Evolutionary conservation across 2,329 filamentous ascomycete species (phyloP).

Genomic region (Pochonia chlamydosporia): DNA sequence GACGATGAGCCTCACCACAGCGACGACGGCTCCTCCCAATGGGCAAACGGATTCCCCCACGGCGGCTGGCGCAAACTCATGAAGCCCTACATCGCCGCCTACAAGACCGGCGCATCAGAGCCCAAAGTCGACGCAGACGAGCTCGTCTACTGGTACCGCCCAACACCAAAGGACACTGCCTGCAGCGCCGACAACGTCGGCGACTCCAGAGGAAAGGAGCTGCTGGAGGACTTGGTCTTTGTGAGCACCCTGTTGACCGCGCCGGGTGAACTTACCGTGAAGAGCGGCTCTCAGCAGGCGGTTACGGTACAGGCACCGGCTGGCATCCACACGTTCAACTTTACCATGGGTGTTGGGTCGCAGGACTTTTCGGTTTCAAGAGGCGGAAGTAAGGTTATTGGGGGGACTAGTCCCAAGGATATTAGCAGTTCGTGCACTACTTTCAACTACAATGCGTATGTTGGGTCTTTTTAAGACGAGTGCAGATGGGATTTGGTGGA

Average conservation of each 20-base stretch:
- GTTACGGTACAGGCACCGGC: constrained; percentile 12
- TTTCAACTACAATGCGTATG: constrained; percentile 17
- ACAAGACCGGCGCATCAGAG: constrained; percentile 12
- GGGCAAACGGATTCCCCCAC: constrained; percentile 39
- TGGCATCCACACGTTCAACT: constrained; percentile 15
- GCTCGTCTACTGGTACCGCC: constrained; percentile 18
- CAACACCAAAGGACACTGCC: constrained; percentile 12
- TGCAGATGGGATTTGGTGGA: not conserved
- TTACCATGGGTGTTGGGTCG: constrained; percentile 16
- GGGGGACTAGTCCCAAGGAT: constrained; percentile 11
- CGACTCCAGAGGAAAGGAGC: constrained; percentile 12
- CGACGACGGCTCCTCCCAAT: constrained; percentile 39
- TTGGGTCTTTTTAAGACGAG: constrained; percentile 13
- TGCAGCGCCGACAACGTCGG: constrained; percentile 14
- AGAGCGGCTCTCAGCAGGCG: constrained; percentile 11
- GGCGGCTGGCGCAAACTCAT: constrained; percentile 17
- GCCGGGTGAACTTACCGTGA: constrained; percentile 15
- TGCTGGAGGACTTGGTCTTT: constrained; percentile 16
- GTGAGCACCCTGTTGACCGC: constrained; percentile 15
- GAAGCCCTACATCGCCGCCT: constrained; percentile 17
- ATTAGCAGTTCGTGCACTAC: constrained; percentile 11
- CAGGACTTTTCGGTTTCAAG: constrained; percentile 13
- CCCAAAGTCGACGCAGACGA: constrained; percentile 16
- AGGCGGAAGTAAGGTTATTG: constrained; percentile 8
- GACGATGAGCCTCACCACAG: constrained; percentile 21